Evolutionary conservation across 1,139 yeast genomes (phyloP), one percentile per base, ranked within the genome.

Genomic region (Blastobotrys apis): DNA sequence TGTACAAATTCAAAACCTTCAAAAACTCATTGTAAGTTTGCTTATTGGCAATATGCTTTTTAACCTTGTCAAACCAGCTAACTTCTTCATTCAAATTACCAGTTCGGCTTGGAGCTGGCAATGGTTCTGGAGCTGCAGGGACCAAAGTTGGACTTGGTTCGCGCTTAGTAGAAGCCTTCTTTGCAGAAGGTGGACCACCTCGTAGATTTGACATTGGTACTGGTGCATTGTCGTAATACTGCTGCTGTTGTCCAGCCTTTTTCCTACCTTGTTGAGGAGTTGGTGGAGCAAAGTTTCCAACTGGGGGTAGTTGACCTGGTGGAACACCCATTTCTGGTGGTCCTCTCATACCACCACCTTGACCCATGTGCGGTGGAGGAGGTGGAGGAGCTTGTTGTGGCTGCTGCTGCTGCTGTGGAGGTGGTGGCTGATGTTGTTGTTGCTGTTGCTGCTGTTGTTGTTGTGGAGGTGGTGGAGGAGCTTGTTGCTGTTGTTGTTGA

Each of bases 261-360:
- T 30, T 31, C 15, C 39, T 20, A 3, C 36, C 31, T 21, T 41
- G 39, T n/a, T 35, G 39, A 5, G 47, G 45, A 5, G 47, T 50
- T 17, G 88, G 90, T 9, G 96, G 95, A 29, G 94, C 94, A 64
- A 92, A 92, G 60, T 82, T 90, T 5, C 98, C 98, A 32, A 92
- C 90, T 5, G 98, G 97, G 15, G 98, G 98, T 49, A 92, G 72
- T 55, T 38, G 42, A 16, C 33, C 33, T 9, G 31, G 17, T 6
- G 33, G 21, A 5, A 8, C 38, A 5, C 13, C 20, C 12, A 23
- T 27, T 5, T 15, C 13, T 23, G 23, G 39, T 6, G 5, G 19
- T n/a, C n/a, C n/a, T n/a, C n/a, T n/a, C 31, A n/a, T 13, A 27
- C 8, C 31, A n/a, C 13, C 15, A n/a, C n/a, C n/a, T n/a, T n/a